These are phyloP conservation scores for Schizopora paradoxa DNA, from an alignment of 1,284 basidiomycete genomes.

Conservation along the genomic window DNA sequence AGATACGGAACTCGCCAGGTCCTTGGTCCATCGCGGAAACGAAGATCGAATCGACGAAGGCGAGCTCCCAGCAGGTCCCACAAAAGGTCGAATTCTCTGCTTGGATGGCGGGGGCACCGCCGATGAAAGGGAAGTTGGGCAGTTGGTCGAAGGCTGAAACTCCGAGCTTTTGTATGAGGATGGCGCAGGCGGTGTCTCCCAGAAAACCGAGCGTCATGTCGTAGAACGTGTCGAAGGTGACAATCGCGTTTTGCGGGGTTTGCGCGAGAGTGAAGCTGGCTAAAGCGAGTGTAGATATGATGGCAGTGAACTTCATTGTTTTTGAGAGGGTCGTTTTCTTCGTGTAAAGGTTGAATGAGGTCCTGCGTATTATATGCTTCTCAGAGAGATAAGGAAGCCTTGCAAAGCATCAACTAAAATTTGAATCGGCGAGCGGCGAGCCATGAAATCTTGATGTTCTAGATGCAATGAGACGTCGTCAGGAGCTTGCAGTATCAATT, in stretches of 20 bases:
- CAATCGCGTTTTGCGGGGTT: conserved; percentile 29
- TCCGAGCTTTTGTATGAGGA: conserved; percentile 44
- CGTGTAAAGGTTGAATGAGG: not conserved
- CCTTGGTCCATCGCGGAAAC: conserved; percentile 39
- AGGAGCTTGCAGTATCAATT: too few relatives aligned
- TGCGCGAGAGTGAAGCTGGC: conserved; percentile 12
- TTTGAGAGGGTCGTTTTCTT: not conserved
- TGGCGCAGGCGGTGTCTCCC: conserved; percentile 43
- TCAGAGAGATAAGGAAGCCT: too few relatives aligned
- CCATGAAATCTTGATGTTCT: too few relatives aligned
- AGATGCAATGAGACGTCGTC: too few relatives aligned
- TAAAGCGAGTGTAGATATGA: conserved; percentile 10
- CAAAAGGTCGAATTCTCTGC: conserved; percentile 43
- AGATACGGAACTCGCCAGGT: conserved; percentile 36
- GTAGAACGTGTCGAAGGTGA: conserved; percentile 40
- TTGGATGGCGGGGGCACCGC: conserved; percentile 35
- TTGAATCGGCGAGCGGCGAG: too few relatives aligned
- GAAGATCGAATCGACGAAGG: conserved; percentile 34
- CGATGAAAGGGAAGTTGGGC: conserved; percentile 40
- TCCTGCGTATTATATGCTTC: too few relatives aligned
- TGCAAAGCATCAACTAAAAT: too few relatives aligned
- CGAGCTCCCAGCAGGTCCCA: conserved; percentile 46
- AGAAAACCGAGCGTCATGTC: conserved; percentile 34
- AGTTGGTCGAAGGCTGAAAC: conserved; percentile 38
- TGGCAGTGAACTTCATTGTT: conserved; percentile 12